Conservation (phyloP, 2,329 filamentous ascomycete genomes). For the Aspergillus luchuensis region DNA sequence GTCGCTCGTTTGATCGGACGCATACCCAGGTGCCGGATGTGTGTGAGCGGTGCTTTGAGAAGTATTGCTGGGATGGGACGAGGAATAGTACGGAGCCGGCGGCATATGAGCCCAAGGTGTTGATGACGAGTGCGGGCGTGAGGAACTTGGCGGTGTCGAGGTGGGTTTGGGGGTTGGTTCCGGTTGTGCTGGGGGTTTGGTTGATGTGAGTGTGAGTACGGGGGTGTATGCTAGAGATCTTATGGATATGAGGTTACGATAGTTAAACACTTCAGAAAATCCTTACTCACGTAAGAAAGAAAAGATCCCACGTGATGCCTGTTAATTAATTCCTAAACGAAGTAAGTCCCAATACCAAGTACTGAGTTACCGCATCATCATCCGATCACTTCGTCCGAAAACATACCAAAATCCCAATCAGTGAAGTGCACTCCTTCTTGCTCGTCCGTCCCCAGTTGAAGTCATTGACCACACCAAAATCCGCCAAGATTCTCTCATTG, state of each 20-base stretch:
- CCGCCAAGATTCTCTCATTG: no score
- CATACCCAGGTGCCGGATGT: constrained; percentile 68
- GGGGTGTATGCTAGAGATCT: neutral
- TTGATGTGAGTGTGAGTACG: neutral
- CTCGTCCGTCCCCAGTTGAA: neutral
- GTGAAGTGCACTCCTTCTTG: neutral
- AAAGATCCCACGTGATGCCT: no score
- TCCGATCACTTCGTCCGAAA: no score
- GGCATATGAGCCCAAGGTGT: constrained; percentile 14
- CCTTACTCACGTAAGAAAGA: no score
- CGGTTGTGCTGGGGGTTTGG: neutral
- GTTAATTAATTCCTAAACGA: no score
- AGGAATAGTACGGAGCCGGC: constrained; percentile 35
- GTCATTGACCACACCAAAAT: neutral
- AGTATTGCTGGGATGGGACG: constrained; percentile 92
- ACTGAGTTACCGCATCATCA: no score
- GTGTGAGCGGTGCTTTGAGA: constrained; percentile 74
- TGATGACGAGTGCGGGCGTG: neutral
- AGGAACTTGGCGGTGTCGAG: neutral
- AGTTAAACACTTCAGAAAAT: no score
- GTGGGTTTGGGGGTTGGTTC: neutral
- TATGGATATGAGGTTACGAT: neutral
- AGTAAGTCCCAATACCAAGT: no score
- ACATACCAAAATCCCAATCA: accelerated
- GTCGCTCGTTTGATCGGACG: constrained; percentile 72